Evolutionary conservation across 2,329 filamentous ascomycete genomes (phyloP).

Genomic region (Parastagonospora avenae): DNA sequence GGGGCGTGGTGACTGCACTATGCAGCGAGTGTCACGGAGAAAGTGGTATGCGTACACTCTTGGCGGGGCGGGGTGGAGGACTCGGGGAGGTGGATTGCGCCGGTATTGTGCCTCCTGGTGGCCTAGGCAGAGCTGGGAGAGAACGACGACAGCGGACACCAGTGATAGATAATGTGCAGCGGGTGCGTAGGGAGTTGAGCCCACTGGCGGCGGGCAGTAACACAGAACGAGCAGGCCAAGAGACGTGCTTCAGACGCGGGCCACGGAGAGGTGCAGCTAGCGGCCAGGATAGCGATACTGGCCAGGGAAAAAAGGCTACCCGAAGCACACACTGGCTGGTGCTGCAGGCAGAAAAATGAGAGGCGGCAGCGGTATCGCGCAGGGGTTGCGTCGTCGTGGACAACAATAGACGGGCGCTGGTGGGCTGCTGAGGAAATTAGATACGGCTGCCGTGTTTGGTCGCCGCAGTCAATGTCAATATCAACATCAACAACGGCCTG

Average conservation of each 20-base stretch:
- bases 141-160: slow-evolving; percentile 24
- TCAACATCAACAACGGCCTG: background rate
- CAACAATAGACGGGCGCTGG: slow-evolving; percentile 20
- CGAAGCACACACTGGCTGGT: slow-evolving; percentile 27
- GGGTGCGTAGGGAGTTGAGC: slow-evolving; percentile 34
- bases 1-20: background rate
- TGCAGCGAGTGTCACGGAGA: slow-evolving; percentile 5
- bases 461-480: background rate
- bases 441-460: slow-evolving; percentile 29
- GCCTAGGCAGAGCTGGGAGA: slow-evolving; percentile 36
- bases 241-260: slow-evolving; percentile 22
- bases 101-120: slow-evolving; percentile 17
- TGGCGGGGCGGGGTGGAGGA: slow-evolving; percentile 22
- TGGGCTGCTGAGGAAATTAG: slow-evolving; percentile 33
- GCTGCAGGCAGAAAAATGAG: slow-evolving; percentile 24
- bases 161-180: slow-evolving; percentile 42
- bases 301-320: slow-evolving; percentile 19
- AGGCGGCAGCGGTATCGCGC: slow-evolving; percentile 13
- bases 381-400: slow-evolving; percentile 18
- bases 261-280: slow-evolving; percentile 38
- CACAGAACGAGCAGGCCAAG: slow-evolving; percentile 31
- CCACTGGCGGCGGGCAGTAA: slow-evolving; percentile 30
- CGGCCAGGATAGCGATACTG: slow-evolving; percentile 28
- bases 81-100: slow-evolving; percentile 22
- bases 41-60: slow-evolving; percentile 14